These are phyloP conservation scores for Cercospora berteroae DNA, from an alignment of 2,329 filamentous ascomycete genomes.

Conservation along the genomic window DNA sequence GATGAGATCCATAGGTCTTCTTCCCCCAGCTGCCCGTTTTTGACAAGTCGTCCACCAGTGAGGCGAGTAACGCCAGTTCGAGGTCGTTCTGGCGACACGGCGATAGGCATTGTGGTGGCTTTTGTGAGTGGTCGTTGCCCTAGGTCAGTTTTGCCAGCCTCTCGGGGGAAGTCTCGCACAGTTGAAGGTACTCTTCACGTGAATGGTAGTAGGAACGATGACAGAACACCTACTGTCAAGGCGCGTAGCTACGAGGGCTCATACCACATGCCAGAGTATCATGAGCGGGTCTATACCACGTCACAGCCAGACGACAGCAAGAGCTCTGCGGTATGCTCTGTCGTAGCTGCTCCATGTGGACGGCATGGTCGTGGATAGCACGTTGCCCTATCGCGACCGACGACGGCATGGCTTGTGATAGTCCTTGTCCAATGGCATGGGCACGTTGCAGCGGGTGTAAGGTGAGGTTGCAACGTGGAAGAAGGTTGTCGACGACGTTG, in stretches of 20 bases:
- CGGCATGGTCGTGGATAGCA: conserved; percentile 3
- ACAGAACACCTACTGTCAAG: neutral
- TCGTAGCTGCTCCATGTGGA: conserved; percentile 15
- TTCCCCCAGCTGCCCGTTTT: conserved; percentile 63
- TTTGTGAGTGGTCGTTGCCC: neutral
- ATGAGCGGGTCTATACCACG: conserved; percentile 12
- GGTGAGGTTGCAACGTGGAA: conserved; percentile 14
- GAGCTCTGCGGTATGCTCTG: conserved; percentile 10
- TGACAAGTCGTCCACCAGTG: conserved; percentile 73
- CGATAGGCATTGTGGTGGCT: conserved; percentile 41
- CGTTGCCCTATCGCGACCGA: conserved; percentile 16
- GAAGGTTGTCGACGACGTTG: neutral
- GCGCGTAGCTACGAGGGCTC: neutral
- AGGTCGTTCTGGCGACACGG: conserved; percentile 40
- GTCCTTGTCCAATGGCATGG: conserved; percentile 15
- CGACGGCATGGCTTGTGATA: neutral
- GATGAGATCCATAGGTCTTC: conserved; percentile 90
- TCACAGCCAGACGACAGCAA: conserved; percentile 14
- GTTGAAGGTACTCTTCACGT: neutral
- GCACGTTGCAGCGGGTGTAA: conserved; percentile 16
- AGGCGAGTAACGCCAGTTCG: conserved; percentile 57
- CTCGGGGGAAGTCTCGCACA: neutral
- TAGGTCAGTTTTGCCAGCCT: neutral
- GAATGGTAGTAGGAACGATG: neutral
- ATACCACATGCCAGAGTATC: neutral